Evolutionary conservation across 1,284 basidiomycete species (phyloP).

Genomic region (Fomitopsis pinicola): DNA sequence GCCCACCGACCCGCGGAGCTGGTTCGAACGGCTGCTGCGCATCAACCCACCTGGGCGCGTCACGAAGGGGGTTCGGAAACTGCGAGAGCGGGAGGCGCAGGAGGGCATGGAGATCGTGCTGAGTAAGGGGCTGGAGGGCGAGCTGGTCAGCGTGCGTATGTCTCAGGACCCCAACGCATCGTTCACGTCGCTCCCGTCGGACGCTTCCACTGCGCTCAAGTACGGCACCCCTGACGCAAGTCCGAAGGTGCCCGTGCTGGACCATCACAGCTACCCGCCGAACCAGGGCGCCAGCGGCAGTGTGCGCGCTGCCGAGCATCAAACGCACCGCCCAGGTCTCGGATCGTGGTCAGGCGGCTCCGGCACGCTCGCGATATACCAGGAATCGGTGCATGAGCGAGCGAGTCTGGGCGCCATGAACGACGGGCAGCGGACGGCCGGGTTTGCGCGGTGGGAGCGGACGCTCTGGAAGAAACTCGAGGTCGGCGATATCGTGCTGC

Average conservation of each 20-base stretch:
- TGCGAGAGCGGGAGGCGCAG: slow-evolving; percentile 80
- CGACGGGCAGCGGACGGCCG: slow-evolving; percentile 63
- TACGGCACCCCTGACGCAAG: slow-evolving; percentile 38
- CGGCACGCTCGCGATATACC: slow-evolving; percentile 36
- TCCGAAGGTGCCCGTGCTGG: background rate
- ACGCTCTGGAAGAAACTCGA: slow-evolving; percentile 99
- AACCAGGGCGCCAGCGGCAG: background rate
- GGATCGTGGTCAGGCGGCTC: slow-evolving; percentile 22
- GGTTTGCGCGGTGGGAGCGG: slow-evolving; percentile 86
- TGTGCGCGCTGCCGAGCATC: background rate
- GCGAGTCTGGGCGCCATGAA: slow-evolving; percentile 71
- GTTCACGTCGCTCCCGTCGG: slow-evolving; percentile 28
- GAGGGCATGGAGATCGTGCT: slow-evolving; percentile 62
- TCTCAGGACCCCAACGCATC: slow-evolving; percentile 5
- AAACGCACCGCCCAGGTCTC: slow-evolving; percentile 5
- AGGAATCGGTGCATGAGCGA: slow-evolving; percentile 52
- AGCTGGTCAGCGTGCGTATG: slow-evolving; percentile 34
- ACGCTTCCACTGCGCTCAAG: slow-evolving; percentile 41
- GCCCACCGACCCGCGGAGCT: slow-evolving; percentile 71
- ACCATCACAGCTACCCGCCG: slow-evolving; percentile 8
- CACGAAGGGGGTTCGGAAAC: slow-evolving; percentile 80
- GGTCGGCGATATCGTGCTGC: slow-evolving; percentile 91
- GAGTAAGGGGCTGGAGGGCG: slow-evolving; percentile 42
- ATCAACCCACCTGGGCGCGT: slow-evolving; percentile 70
- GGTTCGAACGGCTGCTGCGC: slow-evolving; percentile 70